These are phyloP conservation scores for Lasiosphaeria hispida DNA, from an alignment of 495 filamentous ascomycete species.

Conservation along the genomic window DNA sequence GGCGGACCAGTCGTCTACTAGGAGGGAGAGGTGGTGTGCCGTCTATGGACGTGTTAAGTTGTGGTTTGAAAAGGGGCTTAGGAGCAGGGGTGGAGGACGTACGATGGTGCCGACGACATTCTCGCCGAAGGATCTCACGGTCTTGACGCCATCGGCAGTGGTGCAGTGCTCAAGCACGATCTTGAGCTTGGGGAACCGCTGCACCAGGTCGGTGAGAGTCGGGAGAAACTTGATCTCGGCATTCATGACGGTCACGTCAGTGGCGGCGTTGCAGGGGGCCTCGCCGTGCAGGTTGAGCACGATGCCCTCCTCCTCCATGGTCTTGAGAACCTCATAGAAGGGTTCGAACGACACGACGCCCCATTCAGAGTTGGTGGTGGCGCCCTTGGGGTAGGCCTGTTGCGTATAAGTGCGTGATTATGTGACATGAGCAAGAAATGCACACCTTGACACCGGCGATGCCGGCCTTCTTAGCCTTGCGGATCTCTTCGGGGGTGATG, in stretches of 20 bases:
- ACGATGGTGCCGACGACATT: slow-evolving; percentile 69
- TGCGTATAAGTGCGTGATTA: neutral
- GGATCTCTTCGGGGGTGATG: slow-evolving; percentile 76
- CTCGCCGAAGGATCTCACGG: slow-evolving; percentile 70
- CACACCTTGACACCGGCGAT: slow-evolving; percentile 62
- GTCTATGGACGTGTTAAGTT: slow-evolving; percentile 21
- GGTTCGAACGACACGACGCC: slow-evolving; percentile 71
- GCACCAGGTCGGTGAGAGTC: slow-evolving; percentile 66
- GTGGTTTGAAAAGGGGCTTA: neutral
- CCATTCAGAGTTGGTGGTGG: slow-evolving; percentile 81
- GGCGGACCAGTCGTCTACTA: slow-evolving; percentile 70
- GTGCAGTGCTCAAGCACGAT: slow-evolving; percentile 85
- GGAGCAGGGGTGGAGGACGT: slow-evolving; percentile 27
- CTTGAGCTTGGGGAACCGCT: slow-evolving; percentile 72
- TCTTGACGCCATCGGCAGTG: slow-evolving; percentile 74
- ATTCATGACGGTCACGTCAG: slow-evolving; percentile 73
- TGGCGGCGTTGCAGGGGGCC: slow-evolving; percentile 52
- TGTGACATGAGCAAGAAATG: slow-evolving; percentile 41
- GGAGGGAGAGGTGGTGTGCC: slow-evolving; percentile 78
- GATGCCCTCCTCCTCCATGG: slow-evolving; percentile 60
- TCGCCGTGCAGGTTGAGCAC: slow-evolving; percentile 63
- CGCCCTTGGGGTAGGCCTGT: slow-evolving; percentile 41
- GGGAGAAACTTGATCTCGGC: slow-evolving; percentile 82
- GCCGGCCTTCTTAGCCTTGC: slow-evolving; percentile 64
- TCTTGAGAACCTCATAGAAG: slow-evolving; percentile 71